phyloP scores from a whole-genome alignment of 2,329 filamentous ascomycete genomes.

The Verticillium longisporum region DNA sequence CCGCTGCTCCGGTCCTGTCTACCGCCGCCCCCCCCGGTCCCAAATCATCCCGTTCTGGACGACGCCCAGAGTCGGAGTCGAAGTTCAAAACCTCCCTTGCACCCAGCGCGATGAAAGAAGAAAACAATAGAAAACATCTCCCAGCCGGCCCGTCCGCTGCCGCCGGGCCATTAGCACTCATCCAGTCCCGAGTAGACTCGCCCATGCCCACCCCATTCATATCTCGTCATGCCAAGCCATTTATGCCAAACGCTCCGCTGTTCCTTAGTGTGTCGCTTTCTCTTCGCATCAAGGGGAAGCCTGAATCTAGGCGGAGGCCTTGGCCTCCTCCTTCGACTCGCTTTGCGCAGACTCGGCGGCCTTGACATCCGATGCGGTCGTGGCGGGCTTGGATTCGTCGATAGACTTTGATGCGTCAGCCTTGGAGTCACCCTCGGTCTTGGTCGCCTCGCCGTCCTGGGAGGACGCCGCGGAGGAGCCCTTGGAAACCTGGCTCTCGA shows the following conservation, averaged over 20 bases:
- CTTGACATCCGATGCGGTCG: constrained; percentile 3
- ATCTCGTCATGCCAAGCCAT: background rate
- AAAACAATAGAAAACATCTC: constrained; percentile 13
- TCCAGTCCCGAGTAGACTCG: constrained; percentile 3
- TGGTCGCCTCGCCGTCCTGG: constrained; percentile 8
- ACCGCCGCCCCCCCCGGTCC: background rate
- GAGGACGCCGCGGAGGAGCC: constrained; percentile 24
- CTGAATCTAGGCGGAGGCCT: background rate
- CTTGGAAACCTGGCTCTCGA: constrained; percentile 77
- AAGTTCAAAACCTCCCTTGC: constrained; percentile 4
- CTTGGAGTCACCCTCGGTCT: constrained; percentile 16
- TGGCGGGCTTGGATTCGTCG: constrained; percentile 9
- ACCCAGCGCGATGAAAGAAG: constrained; percentile 13
- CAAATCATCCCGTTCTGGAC: background rate
- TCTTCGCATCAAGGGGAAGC: background rate
- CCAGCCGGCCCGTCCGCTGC: constrained; percentile 10
- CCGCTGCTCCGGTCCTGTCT: background rate
- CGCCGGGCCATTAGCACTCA: constrained; percentile 6
- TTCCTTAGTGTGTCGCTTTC: constrained; percentile 1
- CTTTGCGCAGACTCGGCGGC: constrained; percentile 3
- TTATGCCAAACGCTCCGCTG: constrained; percentile 3
- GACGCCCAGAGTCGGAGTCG: background rate
- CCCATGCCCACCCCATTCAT: background rate
- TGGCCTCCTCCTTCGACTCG: constrained; percentile 9
- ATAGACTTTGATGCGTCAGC: constrained; percentile 6